A percentile compares a stretch with the other conserved stretches of the same genome.
Conservation (phyloP, 495 filamentous ascomycete species). For the Poronia punctata region DNA sequence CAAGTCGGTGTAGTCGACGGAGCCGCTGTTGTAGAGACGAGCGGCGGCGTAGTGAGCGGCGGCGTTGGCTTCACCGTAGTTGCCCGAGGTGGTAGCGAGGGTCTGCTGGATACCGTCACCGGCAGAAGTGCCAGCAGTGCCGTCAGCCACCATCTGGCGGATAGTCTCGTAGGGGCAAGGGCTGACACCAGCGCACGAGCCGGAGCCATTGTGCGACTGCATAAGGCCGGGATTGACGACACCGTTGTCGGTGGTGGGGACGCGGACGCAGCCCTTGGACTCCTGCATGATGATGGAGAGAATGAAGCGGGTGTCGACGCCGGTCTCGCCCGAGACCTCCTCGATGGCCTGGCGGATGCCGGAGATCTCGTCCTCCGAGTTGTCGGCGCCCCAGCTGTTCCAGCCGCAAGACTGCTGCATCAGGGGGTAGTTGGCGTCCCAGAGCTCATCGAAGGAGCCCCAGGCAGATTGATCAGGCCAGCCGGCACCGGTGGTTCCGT, state of each 20-base stretch:
- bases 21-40: slow-evolving; percentile 52
- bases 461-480: slow-evolving; percentile 15
- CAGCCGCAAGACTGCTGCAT: slow-evolving; percentile 15
- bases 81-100: slow-evolving; percentile 13
- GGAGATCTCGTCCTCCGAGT: slow-evolving; percentile 28
- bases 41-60: slow-evolving; percentile 28
- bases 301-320: slow-evolving; percentile 37
- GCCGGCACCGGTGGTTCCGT: slow-evolving; percentile 12
- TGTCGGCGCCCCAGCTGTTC: slow-evolving; percentile 13
- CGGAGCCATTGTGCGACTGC: slow-evolving; percentile 28
- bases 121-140: slow-evolving; percentile 26
- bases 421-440: slow-evolving; percentile 10
- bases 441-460: slow-evolving; percentile 16
- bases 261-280: slow-evolving; percentile 48
- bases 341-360: slow-evolving; percentile 35
- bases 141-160: slow-evolving; percentile 31
- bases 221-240: slow-evolving; percentile 37
- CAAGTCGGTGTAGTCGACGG: slow-evolving; percentile 39
- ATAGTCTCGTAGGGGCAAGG: slow-evolving; percentile 22
- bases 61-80: slow-evolving; percentile 20
- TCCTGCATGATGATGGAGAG: slow-evolving; percentile 51
- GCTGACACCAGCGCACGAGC: slow-evolving; percentile 12
- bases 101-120: slow-evolving; percentile 32
- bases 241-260: slow-evolving; percentile 30
- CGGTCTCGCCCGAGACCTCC: slow-evolving; percentile 28